These are phyloP conservation scores for Pseudocercospora macadamiae DNA, from an alignment of 2,329 filamentous ascomycete species.

Conservation along the genomic window DNA sequence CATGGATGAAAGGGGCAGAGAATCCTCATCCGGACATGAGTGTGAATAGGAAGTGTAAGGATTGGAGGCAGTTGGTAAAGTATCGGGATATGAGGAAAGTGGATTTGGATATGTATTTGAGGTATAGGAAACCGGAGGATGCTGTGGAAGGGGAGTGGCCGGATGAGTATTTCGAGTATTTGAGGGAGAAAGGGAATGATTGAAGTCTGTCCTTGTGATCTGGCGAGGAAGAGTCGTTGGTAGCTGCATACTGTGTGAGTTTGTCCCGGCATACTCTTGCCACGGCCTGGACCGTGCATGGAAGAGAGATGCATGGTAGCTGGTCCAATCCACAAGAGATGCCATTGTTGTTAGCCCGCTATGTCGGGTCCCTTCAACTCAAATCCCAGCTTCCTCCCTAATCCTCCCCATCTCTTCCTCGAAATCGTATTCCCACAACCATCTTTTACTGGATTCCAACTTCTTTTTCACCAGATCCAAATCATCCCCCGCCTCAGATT, in stretches of 20 bases:
- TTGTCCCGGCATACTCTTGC: too few relatives aligned
- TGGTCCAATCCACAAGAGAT: too few relatives aligned
- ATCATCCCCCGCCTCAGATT: slow-evolving; percentile 41
- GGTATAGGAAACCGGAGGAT: neutral
- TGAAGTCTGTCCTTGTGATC: too few relatives aligned
- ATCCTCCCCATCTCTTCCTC: slow-evolving; percentile 6
- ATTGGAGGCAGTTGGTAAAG: neutral
- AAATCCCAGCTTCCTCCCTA: too few relatives aligned
- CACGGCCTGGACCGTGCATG: too few relatives aligned
- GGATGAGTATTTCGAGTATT: neutral
- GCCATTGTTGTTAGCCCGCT: too few relatives aligned
- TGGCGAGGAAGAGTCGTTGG: too few relatives aligned
- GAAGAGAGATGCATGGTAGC: too few relatives aligned
- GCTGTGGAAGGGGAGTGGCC: neutral
- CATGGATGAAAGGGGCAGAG: neutral
- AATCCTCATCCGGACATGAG: neutral
- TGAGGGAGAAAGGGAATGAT: neutral
- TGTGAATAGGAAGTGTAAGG: neutral
- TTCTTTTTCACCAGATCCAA: slow-evolving; percentile 37
- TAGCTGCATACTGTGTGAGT: too few relatives aligned
- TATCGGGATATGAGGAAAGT: neutral
- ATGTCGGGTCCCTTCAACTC: too few relatives aligned
- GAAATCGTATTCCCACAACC: slow-evolving; percentile 47
- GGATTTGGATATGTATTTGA: neutral
- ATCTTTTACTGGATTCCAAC: slow-evolving; percentile 39